Evolutionary conservation across 2,329 filamentous ascomycete genomes (phyloP).

Genomic region (Camillea tinctor): DNA sequence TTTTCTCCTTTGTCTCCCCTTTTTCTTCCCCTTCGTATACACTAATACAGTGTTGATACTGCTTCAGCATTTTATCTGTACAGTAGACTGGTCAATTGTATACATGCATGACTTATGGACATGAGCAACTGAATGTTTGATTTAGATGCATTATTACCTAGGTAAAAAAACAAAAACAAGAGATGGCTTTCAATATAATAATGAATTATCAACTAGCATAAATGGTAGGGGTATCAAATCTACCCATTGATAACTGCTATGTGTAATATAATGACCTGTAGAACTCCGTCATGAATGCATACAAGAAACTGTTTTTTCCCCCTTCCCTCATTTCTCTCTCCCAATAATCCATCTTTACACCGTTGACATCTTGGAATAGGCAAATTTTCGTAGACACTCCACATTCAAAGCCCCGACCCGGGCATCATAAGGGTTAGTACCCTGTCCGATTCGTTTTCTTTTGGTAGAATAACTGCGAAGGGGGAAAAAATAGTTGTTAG

Average conservation of each 20-base stretch:
- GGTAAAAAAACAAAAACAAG: background rate
- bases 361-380: background rate
- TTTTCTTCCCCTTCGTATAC: background rate
- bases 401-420: conserved; percentile 43
- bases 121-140: conserved; percentile 8
- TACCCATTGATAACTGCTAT: conserved; percentile 13
- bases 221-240: conserved; percentile 17
- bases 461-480: conserved; percentile 58
- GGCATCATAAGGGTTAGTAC: conserved; percentile 51
- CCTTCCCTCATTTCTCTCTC: no score
- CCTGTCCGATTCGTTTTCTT: conserved; percentile 64
- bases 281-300: conserved; percentile 28
- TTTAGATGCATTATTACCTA: conserved; percentile 2
- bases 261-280: conserved; percentile 8
- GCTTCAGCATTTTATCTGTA: background rate
- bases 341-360: conserved; percentile 1
- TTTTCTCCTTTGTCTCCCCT: no score
- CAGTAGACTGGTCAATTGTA: background rate
- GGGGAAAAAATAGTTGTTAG: conserved; percentile 26
- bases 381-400: conserved; percentile 2
- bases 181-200: background rate
- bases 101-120: conserved; percentile 2
- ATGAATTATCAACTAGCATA: conserved; percentile 1
- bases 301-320: conserved; percentile 7
- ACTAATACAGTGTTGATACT: conserved; percentile 11